These are phyloP conservation scores for Brassica hybrid DNA, from an alignment of 441 rosid species.

Conservation along the genomic window DNA sequence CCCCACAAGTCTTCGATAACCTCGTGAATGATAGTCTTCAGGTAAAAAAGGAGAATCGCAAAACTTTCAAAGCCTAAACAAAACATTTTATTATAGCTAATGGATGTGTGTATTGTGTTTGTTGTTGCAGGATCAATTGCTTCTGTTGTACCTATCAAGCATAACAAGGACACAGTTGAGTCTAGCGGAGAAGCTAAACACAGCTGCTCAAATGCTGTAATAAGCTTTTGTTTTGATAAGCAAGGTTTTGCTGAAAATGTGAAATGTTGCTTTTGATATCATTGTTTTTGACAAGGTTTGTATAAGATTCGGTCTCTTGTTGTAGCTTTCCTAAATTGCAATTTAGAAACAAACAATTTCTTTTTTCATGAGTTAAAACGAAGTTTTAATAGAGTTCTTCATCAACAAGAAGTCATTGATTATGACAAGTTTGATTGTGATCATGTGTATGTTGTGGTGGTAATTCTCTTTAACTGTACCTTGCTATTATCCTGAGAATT, in stretches of 20 bases:
- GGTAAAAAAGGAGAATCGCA: not conserved
- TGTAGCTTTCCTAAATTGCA: slow-evolving; percentile 1
- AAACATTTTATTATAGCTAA: not conserved
- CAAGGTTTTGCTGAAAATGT: not conserved
- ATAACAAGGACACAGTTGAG: slow-evolving; percentile 3
- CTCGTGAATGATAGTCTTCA: slow-evolving; percentile 7
- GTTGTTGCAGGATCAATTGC: slow-evolving; percentile 1
- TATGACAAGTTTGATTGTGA: not conserved
- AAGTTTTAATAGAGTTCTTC: not conserved
- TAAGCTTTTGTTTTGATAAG: not conserved
- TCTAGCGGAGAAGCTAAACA: slow-evolving; percentile 6
- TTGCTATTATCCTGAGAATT: not conserved
- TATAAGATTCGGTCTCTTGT: not conserved
- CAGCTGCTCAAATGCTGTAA: slow-evolving; percentile 1
- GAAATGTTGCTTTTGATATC: not conserved
- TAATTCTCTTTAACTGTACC: no score
- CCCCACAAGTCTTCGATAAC: slow-evolving; percentile 4
- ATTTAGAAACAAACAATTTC: not conserved
- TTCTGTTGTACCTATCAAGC: slow-evolving; percentile 5
- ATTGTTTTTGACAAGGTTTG: not conserved
- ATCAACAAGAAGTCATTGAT: not conserved
- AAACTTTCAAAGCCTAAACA: not conserved
- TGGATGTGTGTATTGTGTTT: not conserved
- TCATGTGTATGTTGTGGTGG: not conserved
- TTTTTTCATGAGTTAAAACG: not conserved